Evolutionary conservation across 2,329 filamentous ascomycete genomes (phyloP), one percentile per base, ranked within the genome.

Genomic region (Neonectria neomacrospora): DNA sequence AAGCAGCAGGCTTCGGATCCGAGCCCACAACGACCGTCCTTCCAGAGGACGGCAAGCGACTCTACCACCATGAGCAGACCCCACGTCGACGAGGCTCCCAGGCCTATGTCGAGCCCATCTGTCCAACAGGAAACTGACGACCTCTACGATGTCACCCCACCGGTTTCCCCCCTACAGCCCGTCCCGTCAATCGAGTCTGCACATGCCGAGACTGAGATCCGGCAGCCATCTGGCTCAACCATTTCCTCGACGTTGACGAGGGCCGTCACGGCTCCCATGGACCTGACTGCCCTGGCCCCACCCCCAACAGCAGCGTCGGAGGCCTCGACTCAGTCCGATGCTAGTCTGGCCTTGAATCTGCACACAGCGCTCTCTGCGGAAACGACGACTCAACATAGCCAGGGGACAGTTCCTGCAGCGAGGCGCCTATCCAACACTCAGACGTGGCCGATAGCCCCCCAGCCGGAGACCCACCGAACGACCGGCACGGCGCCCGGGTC

Each of bases 81-180:
- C 28, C 68, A 61, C n/a, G 59, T 70, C 14, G 67, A 73, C 7
- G 74, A 77, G 23, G 32, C 65, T 10, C 54, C 67, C 5, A 69
- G 76, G 6, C 77, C 77, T 7, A 65, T 69, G 45, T 79, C 78
- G n/a, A 79, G 73, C 47, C 76, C 74, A 3, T 73, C 73, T 2
- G 52, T 62, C 12, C 67, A 70, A 23, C 59, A 64, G 34, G 75
- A 76, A 11, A 73, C 69, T 10, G 80, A 81, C 3, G 77, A 84
- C 26, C 71, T 85, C 3, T 85, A 85, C 68, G 79, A 83, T 61
- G 81, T 80, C 5, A 83, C 82, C 2, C 82, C 83, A 1, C 82
- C 80, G 2, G 77, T 73, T 11, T 83, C 82, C 0, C 83, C 82
- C 1, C 67, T 51, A 22, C 64, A 67, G 32, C 47, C 56, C 14